Conservation (phyloP, 352 stramenopile genomes). For the Phytophthora uliginosa region DNA sequence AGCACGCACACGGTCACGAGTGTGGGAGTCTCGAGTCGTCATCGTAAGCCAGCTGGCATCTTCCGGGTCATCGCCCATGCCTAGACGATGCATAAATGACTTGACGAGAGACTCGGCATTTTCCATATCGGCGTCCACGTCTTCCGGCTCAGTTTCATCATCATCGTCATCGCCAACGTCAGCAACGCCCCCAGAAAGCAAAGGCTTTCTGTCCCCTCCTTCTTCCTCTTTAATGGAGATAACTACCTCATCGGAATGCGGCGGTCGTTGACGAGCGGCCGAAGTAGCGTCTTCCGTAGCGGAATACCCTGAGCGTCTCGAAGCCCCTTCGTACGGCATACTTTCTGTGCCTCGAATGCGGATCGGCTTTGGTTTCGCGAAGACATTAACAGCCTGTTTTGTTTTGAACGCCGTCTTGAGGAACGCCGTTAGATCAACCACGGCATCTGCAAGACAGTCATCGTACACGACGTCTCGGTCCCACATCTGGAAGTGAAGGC, state of each 20-base stretch:
- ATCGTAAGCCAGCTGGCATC: conserved; percentile 82
- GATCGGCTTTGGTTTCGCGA: conserved; percentile 74
- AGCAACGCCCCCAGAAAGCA: conserved; percentile 24
- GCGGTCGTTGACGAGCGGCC: conserved; percentile 25
- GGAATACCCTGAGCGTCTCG: conserved; percentile 30
- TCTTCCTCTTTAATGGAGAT: conserved; percentile 40
- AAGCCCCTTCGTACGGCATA: conserved; percentile 40
- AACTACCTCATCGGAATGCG: conserved; percentile 30
- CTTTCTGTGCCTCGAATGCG: conserved; percentile 49
- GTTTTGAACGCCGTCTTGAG: conserved; percentile 79
- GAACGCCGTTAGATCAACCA: conserved; percentile 73
- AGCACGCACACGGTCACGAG: conserved; percentile 65
- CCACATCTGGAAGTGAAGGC: conserved; percentile 85
- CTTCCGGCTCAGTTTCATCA: conserved; percentile 36
- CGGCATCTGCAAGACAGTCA: conserved; percentile 80
- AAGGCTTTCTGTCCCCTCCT: conserved; percentile 26
- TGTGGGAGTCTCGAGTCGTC: conserved; percentile 69
- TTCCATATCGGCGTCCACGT: conserved; percentile 56
- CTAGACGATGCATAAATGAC: conserved; percentile 80
- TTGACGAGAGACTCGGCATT: conserved; percentile 75
- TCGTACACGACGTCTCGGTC: conserved; percentile 85
- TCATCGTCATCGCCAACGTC: conserved; percentile 33
- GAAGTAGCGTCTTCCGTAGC: conserved; percentile 37
- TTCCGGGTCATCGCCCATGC: conserved; percentile 83
- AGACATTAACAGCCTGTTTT: conserved; percentile 77